Evolutionary conservation across 495 filamentous ascomycete species (phyloP), one percentile per base, ranked within the genome.

Genomic region (Trichoderma asperelloides): DNA sequence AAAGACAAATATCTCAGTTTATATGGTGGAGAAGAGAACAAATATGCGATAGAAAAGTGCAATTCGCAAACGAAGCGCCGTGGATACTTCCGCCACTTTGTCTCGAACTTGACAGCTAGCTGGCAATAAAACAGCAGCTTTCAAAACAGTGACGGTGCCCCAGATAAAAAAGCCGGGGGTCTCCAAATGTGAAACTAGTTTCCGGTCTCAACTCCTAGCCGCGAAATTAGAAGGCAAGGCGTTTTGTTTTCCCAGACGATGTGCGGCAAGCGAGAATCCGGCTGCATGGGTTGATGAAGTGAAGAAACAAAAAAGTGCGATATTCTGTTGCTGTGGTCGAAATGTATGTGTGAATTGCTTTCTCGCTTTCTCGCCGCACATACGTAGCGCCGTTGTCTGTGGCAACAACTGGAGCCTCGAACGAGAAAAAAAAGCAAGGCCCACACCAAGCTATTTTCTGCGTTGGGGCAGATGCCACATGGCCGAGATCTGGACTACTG

Each of bases 311-410:
- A 60, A 60, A 8, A 1, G 23, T 60, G 55, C 8, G 33, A 37
- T 30, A 25, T 0, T 51, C n/a, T n/a, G 13, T 12, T 27, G 55
- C 3, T 11, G 55, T 12, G 9, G 55, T 30, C 8, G 27, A 60
- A 60, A 28, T 28, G 23, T 60, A 60, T 13, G 23, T 30, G 23
- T 30, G 13, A 60, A 60, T 27, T 25, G 1, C 63, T 25, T 33
- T n/a, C n/a, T n/a, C n/a, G n/a, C n/a, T n/a, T 28, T 18, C 63
- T 28, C 63, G 63, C 45, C 40, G 63, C 63, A 65, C 13, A 12
- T 11, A 27, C 28, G n/a, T 51, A 60, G 64, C 43, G 64, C 23
- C 43, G 64, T 51, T 66, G 64, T 65, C 64, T 55, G 64, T 66
- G 64, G 64, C 64, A 66, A 66, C 64, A 9, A 9, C 47, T 51